A percentile compares a stretch with the other conserved stretches of the same genome.
phyloP scores from a whole-genome alignment of 352 stramenopile species.

The Phytophthora pisi region DNA sequence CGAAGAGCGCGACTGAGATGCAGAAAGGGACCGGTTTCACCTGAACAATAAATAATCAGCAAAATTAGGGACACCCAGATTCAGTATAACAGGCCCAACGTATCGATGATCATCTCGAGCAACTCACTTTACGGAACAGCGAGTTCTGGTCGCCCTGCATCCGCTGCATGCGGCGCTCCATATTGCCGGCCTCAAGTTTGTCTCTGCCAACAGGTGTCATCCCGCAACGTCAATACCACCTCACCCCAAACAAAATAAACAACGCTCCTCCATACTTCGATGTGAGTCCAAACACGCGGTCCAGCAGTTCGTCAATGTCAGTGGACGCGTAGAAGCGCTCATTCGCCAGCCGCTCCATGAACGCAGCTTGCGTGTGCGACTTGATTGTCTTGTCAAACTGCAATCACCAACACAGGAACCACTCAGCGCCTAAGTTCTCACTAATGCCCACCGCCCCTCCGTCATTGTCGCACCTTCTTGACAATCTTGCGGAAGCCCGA shows the following conservation, averaged over 20 bases:
- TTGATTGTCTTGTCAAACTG: constrained; percentile 93
- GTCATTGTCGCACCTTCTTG: constrained; percentile 76
- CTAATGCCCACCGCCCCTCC: neutral
- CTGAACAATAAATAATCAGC: constrained; percentile 24
- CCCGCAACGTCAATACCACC: constrained; percentile 7
- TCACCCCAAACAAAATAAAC: neutral
- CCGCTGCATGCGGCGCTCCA: constrained; percentile 81
- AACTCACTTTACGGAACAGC: constrained; percentile 74
- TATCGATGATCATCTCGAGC: constrained; percentile 10
- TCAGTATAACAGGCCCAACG: constrained; percentile 6
- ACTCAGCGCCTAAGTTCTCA: neutral
- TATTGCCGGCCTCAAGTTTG: constrained; percentile 88
- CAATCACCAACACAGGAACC: neutral
- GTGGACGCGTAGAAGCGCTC: constrained; percentile 82
- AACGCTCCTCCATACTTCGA: constrained; percentile 61
- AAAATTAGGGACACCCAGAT: constrained; percentile 7
- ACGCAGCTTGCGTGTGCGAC: constrained; percentile 61
- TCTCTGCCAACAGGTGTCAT: constrained; percentile 43
- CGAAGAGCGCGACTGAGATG: constrained; percentile 76
- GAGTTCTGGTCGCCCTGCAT: constrained; percentile 87
- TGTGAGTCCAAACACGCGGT: constrained; percentile 78
- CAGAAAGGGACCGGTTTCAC: constrained; percentile 82
- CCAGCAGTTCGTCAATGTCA: constrained; percentile 82
- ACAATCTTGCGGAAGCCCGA: constrained; percentile 94
- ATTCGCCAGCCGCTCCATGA: constrained; percentile 83